phyloP scores from a whole-genome alignment of 352 stramenopile genomes.

The Blastocystis sp. region DNA sequence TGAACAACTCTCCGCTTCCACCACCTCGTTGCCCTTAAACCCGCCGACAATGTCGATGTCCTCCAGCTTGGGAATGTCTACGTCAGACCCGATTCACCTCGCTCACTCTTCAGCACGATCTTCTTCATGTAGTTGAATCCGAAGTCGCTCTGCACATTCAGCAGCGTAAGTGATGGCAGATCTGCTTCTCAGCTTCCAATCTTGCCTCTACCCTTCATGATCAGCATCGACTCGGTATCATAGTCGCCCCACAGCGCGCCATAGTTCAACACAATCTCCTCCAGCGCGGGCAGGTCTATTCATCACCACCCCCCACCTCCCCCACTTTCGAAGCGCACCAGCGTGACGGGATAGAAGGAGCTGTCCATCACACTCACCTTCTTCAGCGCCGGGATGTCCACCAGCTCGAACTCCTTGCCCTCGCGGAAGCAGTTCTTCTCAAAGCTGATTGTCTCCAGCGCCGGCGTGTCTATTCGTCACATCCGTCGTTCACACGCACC shows the following conservation, averaged over 20 bases:
- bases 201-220: background rate
- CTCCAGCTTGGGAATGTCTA: background rate
- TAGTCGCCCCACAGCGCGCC: slow-evolving; percentile 2
- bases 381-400: background rate
- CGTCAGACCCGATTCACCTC: background rate
- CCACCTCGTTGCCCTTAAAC: background rate
- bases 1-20: background rate
- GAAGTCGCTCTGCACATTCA: background rate
- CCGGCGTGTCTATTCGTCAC: background rate
- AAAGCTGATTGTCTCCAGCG: background rate
- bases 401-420: background rate
- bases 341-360: background rate
- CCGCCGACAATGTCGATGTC: background rate
- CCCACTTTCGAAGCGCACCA: slow-evolving; percentile 16
- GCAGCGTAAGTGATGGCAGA: background rate
- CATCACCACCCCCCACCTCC: background rate
- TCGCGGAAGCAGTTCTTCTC: background rate
- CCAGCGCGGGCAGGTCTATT: slow-evolving; percentile 7
- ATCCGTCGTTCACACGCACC: background rate
- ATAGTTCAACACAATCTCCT: background rate
- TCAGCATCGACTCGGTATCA: background rate
- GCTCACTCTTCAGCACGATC: background rate
- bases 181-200: background rate
- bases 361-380: background rate
- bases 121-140: background rate